phyloP scores from a whole-genome alignment of 2,329 filamentous ascomycete genomes.

The Diaporthe destruens region DNA sequence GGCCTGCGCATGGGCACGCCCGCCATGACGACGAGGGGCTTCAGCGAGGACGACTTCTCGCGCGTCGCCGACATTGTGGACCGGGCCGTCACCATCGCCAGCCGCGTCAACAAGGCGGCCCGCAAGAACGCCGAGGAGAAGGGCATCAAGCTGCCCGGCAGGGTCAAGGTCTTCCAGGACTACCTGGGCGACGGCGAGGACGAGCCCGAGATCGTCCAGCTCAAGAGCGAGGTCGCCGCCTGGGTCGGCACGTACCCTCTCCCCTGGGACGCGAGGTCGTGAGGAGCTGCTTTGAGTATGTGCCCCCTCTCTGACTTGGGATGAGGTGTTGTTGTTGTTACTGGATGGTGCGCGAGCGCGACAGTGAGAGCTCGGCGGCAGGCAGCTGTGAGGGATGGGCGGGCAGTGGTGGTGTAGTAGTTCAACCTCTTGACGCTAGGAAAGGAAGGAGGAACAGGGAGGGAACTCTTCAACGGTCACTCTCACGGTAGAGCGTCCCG shows the following conservation, averaged over 20 bases:
- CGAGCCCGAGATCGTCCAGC: constrained; percentile 77
- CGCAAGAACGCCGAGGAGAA: constrained; percentile 76
- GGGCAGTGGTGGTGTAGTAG: background rate
- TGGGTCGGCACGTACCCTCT: constrained; percentile 82
- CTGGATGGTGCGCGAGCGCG: constrained; percentile 5
- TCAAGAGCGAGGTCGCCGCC: constrained; percentile 80
- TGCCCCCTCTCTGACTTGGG: background rate
- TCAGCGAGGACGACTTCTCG: constrained; percentile 88
- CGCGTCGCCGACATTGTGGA: constrained; percentile 89
- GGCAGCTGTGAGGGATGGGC: background rate
- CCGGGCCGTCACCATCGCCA: constrained; percentile 82
- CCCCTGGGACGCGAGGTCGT: constrained; percentile 69
- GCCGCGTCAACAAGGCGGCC: constrained; percentile 79
- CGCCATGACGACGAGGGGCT: constrained; percentile 97
- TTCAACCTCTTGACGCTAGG: constrained; percentile 28
- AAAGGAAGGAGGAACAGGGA: background rate
- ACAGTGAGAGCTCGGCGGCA: background rate
- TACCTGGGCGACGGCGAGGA: constrained; percentile 76
- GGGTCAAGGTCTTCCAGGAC: constrained; percentile 76
- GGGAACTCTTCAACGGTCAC: constrained; percentile 33
- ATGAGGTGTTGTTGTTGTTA: background rate
- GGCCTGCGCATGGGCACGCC: constrained; percentile 95
- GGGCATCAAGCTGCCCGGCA: constrained; percentile 74
- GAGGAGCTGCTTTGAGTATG: constrained; percentile 40
- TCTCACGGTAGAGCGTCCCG: constrained; percentile 15